Conservation (phyloP, 1,284 basidiomycete species). For the Ustilago cynodontis region DNA sequence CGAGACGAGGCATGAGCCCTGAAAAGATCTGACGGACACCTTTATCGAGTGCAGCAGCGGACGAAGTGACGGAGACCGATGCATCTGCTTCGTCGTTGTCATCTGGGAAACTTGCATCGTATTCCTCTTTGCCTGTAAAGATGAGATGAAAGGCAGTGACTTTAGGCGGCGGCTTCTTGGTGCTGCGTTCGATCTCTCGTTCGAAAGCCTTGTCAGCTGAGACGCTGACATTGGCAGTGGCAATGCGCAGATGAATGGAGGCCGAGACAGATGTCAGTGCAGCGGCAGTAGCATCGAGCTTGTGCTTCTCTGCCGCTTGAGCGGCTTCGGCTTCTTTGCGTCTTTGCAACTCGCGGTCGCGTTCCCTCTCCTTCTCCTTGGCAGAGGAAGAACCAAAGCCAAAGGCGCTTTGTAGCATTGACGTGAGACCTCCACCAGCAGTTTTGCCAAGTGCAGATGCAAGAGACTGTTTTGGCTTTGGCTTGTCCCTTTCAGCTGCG, state of each 20-base stretch:
- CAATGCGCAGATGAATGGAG: constrained; percentile 82
- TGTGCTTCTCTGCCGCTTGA: constrained; percentile 23
- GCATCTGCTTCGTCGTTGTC: constrained; percentile 72
- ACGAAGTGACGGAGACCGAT: constrained; percentile 77
- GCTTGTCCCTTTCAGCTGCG: constrained; percentile 78
- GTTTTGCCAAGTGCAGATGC: constrained; percentile 62
- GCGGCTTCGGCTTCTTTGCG: constrained; percentile 26
- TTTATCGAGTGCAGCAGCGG: constrained; percentile 76
- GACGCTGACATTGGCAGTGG: constrained; percentile 84
- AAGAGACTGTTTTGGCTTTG: constrained; percentile 60
- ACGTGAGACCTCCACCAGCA: constrained; percentile 63
- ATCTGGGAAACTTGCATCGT: constrained; percentile 75
- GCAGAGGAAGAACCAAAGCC: constrained; percentile 69
- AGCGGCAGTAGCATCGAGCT: constrained; percentile 31
- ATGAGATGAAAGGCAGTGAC: constrained; percentile 85
- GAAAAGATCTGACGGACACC: constrained; percentile 68
- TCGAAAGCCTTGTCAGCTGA: constrained; percentile 80
- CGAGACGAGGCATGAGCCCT: constrained; percentile 67
- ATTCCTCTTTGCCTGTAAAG: constrained; percentile 90
- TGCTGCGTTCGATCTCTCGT: constrained; percentile 86
- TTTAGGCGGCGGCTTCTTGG: constrained; percentile 91
- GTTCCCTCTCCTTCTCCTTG: constrained; percentile 35
- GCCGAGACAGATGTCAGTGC: constrained; percentile 71
- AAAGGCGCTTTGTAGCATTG: constrained; percentile 68
- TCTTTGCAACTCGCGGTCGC: constrained; percentile 33